These are phyloP conservation scores for Ambrosiella xylebori DNA, from an alignment of 2,329 filamentous ascomycete species.

Conservation along the genomic window DNA sequence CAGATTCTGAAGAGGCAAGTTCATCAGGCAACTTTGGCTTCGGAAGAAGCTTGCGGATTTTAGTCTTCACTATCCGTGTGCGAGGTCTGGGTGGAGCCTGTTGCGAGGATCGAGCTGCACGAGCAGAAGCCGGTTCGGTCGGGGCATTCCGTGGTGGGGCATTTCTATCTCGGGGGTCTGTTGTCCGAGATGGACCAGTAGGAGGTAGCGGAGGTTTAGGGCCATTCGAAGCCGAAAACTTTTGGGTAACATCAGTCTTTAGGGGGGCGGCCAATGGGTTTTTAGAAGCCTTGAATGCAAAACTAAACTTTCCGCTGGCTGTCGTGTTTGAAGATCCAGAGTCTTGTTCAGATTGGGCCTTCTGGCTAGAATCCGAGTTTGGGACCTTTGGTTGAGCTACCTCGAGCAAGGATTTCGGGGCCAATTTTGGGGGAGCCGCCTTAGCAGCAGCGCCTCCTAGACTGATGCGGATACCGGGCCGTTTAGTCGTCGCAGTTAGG, in stretches of 20 bases:
- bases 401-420: no score
- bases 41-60: conserved; percentile 52
- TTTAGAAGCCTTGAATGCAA: conserved; percentile 71
- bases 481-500: no score
- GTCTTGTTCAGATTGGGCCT: no score
- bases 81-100: conserved; percentile 25
- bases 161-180: conserved; percentile 19
- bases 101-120: conserved; percentile 17
- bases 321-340: background rate
- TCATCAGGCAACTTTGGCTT: conserved; percentile 56
- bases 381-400: no score
- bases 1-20: conserved; percentile 63
- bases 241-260: conserved; percentile 49
- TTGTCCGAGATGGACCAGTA: conserved; percentile 18
- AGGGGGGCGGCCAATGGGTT: conserved; percentile 23
- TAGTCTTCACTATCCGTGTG: conserved; percentile 48
- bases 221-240: conserved; percentile 37
- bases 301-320: conserved; percentile 56
- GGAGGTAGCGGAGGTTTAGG: conserved; percentile 24
- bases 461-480: no score
- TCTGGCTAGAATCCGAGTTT: no score
- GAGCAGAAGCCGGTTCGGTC: conserved; percentile 35
- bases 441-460: no score
- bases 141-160: conserved; percentile 33
- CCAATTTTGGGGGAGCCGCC: no score